A percentile compares a stretch with the other conserved stretches of the same genome.
These are phyloP conservation scores for Ciborinia camelliae DNA, from an alignment of 2,329 filamentous ascomycete species.

Conservation along the genomic window DNA sequence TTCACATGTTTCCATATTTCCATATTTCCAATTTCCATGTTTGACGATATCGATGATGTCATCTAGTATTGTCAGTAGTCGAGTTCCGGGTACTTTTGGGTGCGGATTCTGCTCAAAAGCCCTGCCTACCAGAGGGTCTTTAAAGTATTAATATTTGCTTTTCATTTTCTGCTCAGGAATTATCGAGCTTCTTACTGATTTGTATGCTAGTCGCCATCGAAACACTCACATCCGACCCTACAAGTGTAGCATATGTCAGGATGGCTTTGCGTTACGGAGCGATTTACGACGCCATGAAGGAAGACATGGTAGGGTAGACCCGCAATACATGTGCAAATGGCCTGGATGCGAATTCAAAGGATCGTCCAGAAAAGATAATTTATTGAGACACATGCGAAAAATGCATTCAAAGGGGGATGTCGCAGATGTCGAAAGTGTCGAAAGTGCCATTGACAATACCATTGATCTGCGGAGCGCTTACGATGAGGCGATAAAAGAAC, in stretches of 20 bases:
- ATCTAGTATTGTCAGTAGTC: not conserved
- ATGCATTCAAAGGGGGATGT: too few species aligned
- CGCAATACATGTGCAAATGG: conserved; percentile 26
- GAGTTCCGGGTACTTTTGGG: not conserved
- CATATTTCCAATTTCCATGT: too few species aligned
- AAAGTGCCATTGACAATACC: too few species aligned
- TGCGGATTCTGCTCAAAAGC: not conserved
- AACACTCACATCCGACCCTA: conserved; percentile 26
- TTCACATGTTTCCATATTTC: too few species aligned
- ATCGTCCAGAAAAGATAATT: too few species aligned
- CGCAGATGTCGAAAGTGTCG: too few species aligned
- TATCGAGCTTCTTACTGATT: not conserved
- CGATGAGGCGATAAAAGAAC: too few species aligned
- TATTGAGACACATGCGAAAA: too few species aligned
- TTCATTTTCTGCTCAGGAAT: not conserved
- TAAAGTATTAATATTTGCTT: not conserved
- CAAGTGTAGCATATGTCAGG: conserved; percentile 19
- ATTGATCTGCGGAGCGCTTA: too few species aligned
- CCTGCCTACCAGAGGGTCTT: not conserved
- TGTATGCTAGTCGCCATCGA: conserved; percentile 22
- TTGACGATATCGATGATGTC: not conserved
- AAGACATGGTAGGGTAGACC: conserved; percentile 21
- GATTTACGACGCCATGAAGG: conserved; percentile 24
- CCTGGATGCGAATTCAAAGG: too few species aligned
- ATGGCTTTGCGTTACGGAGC: conserved; percentile 25